These are phyloP conservation scores for Dactylellina leptospora DNA, from an alignment of 2,329 filamentous ascomycete species.

Conservation along the genomic window DNA sequence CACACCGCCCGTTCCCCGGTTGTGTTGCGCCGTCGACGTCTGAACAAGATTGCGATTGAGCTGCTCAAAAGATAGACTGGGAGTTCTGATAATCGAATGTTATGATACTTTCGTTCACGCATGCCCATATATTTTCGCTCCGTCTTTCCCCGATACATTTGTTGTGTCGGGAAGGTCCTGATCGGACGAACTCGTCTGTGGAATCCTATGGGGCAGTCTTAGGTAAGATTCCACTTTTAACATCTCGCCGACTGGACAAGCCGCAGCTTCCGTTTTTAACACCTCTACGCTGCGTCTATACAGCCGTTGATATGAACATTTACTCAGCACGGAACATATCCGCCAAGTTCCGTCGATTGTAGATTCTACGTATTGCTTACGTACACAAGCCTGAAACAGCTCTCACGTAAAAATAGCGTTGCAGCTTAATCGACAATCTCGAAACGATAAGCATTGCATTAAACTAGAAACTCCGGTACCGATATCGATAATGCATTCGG, in stretches of 20 bases:
- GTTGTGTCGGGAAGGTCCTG: too few species aligned
- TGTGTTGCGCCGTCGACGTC: constrained; percentile 38
- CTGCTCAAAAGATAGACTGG: too few species aligned
- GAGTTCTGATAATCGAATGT: too few species aligned
- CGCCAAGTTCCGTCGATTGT: neutral
- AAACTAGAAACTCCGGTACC: constrained; percentile 26
- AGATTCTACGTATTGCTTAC: neutral
- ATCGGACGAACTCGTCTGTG: neutral
- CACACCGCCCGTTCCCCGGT: neutral
- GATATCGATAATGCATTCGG: constrained; percentile 51
- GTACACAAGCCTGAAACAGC: neutral
- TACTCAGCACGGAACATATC: neutral
- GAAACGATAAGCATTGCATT: neutral
- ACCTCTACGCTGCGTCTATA: neutral
- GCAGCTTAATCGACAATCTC: neutral
- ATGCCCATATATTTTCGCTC: too few species aligned
- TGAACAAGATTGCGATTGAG: too few species aligned
- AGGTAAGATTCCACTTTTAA: constrained; percentile 29
- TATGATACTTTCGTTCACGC: too few species aligned
- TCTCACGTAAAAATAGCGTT: constrained; percentile 2
- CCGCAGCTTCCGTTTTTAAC: neutral
- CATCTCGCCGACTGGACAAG: constrained; percentile 1
- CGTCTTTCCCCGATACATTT: too few species aligned
- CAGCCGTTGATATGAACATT: neutral
- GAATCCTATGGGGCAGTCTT: constrained; percentile 35